Percentiles rank a stretch among this genome's conserved stretches.
Conservation (phyloP, 169 alveolate genomes). For the Eimeria falciformis region DNA sequence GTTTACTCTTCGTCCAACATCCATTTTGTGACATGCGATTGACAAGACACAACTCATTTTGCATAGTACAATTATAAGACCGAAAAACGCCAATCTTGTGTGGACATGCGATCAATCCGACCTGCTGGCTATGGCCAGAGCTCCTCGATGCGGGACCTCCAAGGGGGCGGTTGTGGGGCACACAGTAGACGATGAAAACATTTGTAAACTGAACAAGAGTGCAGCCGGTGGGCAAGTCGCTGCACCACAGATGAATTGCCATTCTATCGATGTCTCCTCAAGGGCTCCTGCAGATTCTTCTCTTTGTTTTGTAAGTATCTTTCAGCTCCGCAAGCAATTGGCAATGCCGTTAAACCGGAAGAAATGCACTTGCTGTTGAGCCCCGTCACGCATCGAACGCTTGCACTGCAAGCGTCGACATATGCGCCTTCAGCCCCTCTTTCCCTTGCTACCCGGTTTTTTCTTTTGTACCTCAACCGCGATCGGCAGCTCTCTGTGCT, state of each 20-base stretch:
- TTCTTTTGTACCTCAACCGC: not conserved
- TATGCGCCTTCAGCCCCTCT: constrained; percentile 16
- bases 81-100: not conserved
- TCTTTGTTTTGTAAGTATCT: not conserved
- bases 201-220: not conserved
- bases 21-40: no score
- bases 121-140: not conserved
- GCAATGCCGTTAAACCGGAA: not conserved
- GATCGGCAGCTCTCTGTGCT: constrained; percentile 39
- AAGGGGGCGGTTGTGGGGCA: no score
- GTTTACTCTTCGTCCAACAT: no score
- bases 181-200: not conserved
- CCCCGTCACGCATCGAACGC: not conserved
- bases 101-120: not conserved
- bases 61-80: no score
- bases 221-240: not conserved
- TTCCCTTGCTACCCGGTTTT: not conserved
- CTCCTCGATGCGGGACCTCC: not conserved
- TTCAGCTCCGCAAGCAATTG: not conserved
- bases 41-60: no score
- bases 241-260: not conserved
- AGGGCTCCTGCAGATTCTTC: not conserved
- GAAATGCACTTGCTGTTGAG: not conserved
- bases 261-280: not conserved
- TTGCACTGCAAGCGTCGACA: not conserved